phyloP scores from a whole-genome alignment of 768 basidiomycete species.

The Lactifluus hygrophoroides region DNA sequence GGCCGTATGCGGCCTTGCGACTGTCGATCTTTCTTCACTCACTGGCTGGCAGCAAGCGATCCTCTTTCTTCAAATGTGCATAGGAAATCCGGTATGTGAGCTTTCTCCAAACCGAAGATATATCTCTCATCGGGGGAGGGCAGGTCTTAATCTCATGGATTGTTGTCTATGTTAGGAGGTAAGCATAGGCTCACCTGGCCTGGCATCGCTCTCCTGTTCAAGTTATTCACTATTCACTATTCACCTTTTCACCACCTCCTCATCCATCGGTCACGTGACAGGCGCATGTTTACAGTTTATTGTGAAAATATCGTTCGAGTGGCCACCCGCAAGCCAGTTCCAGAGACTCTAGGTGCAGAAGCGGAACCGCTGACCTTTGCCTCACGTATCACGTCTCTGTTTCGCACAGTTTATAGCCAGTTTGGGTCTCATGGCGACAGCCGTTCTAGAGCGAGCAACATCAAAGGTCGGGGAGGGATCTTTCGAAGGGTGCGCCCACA shows the following conservation, averaged over 20 bases:
- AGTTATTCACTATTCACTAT: no score
- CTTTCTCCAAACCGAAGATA: background rate
- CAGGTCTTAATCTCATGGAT: conserved; percentile 77
- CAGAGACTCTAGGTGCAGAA: background rate
- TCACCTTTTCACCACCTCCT: background rate
- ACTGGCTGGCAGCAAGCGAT: conserved; percentile 64
- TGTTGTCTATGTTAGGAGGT: conserved; percentile 74
- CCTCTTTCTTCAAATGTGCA: conserved; percentile 69
- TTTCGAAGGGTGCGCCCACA: conserved; percentile 41
- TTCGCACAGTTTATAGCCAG: conserved; percentile 1
- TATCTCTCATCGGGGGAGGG: background rate
- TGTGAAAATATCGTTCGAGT: conserved; percentile 17
- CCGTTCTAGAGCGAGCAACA: background rate
- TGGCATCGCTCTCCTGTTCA: background rate
- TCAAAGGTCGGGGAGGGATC: background rate
- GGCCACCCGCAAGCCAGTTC: conserved; percentile 9
- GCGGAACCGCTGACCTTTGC: conserved; percentile 25
- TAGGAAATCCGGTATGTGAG: conserved; percentile 62
- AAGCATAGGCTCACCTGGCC: conserved; percentile 19
- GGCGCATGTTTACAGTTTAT: conserved; percentile 16
- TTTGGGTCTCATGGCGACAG: background rate
- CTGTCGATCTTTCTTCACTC: conserved; percentile 59
- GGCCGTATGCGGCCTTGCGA: conserved; percentile 68
- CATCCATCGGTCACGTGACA: background rate
- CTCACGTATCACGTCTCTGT: conserved; percentile 1